phyloP scores from a whole-genome alignment of 345 rosid species.

The Gossypium turneri region DNA sequence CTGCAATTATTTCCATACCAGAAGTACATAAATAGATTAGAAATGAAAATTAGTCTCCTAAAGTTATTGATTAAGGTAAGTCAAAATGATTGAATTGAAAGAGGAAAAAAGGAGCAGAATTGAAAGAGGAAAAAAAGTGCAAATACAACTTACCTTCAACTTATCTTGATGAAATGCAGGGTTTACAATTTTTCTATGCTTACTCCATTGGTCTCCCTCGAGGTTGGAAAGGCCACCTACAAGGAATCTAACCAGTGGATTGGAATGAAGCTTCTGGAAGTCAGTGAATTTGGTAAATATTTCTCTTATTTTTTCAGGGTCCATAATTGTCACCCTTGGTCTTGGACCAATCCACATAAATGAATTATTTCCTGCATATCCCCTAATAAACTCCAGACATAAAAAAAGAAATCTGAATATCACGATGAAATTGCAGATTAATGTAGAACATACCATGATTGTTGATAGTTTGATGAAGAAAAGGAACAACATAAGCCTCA shows the following conservation, averaged over 20 bases:
- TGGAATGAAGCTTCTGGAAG: slow-evolving; percentile 24
- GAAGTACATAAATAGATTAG: neutral
- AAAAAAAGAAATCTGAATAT: neutral
- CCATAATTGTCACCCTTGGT: slow-evolving; percentile 40
- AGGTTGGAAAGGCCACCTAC: slow-evolving; percentile 37
- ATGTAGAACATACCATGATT: slow-evolving; percentile 23
- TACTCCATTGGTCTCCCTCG: slow-evolving; percentile 48
- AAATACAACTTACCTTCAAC: slow-evolving; percentile 35
- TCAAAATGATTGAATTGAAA: no score
- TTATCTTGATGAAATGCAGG: slow-evolving; percentile 46
- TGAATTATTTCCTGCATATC: slow-evolving; percentile 36
- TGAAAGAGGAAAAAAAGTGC: no score
- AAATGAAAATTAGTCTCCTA: neutral
- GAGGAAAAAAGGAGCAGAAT: no score
- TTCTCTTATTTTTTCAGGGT: slow-evolving; percentile 39
- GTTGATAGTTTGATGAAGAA: slow-evolving; percentile 30
- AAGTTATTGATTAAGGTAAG: no score
- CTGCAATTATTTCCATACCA: slow-evolving; percentile 12
- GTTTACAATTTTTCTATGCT: slow-evolving; percentile 45
- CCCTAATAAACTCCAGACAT: neutral
- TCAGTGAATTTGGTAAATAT: slow-evolving; percentile 11
- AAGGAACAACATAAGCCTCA: slow-evolving; percentile 35
- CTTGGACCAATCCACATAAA: slow-evolving; percentile 41
- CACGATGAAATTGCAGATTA: neutral
- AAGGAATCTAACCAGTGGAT: slow-evolving; percentile 29